A percentile compares a stretch with the other conserved stretches of the same genome.
Evolutionary conservation across 2,329 filamentous ascomycete species (phyloP).

Genomic region (Aspergillus felis): DNA sequence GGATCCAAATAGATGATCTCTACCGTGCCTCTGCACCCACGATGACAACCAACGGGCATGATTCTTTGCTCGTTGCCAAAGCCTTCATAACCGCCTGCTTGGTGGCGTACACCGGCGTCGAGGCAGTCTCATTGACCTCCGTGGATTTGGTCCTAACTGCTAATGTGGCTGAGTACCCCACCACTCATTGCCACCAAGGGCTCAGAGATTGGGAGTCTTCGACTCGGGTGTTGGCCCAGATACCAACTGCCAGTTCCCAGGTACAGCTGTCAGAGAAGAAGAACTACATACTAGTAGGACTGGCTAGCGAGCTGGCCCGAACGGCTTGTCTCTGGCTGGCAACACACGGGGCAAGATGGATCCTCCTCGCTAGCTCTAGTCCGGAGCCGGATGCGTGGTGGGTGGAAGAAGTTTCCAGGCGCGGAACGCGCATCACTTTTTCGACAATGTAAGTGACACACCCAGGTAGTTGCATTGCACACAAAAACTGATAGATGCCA

Average conservation of each 20-base stretch:
- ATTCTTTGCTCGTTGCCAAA: not conserved
- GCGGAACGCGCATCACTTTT: constrained; percentile 7
- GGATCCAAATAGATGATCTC: not conserved
- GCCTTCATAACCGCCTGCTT: not conserved
- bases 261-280: constrained; percentile 9
- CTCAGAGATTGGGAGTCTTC: constrained; percentile 3
- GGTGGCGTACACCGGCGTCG: not conserved
- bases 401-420: constrained; percentile 10
- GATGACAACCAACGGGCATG: not conserved
- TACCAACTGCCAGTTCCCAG: constrained; percentile 2
- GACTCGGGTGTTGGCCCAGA: not conserved
- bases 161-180: not conserved
- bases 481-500: not conserved
- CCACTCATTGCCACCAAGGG: not conserved
- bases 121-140: not conserved
- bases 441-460: constrained; percentile 7
- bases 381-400: constrained; percentile 19
- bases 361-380: constrained; percentile 23
- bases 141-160: not conserved
- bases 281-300: constrained; percentile 23
- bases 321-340: constrained; percentile 27
- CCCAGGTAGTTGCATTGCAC: not conserved
- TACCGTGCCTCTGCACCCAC: not conserved
- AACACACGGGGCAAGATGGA: constrained; percentile 16
- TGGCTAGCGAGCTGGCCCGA: constrained; percentile 21